phyloP scores from a whole-genome alignment of 2,329 filamentous ascomycete species.

The Hymenoscyphus linearis region DNA sequence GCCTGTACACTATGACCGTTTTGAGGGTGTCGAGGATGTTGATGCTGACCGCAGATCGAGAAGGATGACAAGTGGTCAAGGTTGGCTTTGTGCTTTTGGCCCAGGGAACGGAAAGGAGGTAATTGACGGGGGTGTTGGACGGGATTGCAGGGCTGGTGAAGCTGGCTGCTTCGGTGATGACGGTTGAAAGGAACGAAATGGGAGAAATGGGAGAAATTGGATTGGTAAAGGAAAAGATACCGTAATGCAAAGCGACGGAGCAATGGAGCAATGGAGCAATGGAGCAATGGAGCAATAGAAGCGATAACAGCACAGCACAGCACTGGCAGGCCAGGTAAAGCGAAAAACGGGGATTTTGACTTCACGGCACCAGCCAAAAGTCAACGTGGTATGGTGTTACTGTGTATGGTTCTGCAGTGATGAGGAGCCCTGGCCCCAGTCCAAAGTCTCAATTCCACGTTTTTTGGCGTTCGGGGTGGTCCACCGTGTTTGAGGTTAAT shows the following conservation, averaged over 20 bases:
- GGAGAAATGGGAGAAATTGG: background rate
- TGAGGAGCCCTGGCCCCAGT: background rate
- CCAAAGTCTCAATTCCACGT: background rate
- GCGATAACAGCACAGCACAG: background rate
- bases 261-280: background rate
- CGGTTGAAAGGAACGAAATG: slow-evolving; percentile 1
- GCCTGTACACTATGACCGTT: background rate
- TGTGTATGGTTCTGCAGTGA: background rate
- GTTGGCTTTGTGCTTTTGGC: background rate
- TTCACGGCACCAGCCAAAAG: too few relatives aligned
- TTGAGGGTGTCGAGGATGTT: background rate
- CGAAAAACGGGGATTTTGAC: too few relatives aligned
- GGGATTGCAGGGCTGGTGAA: background rate
- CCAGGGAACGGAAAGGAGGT: background rate
- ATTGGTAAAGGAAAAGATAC: background rate
- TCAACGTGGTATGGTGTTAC: too few relatives aligned
- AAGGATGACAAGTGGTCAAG: background rate
- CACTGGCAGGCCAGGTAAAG: background rate
- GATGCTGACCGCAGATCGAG: slow-evolving; percentile 1
- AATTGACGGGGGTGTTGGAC: background rate
- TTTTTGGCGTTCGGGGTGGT: background rate
- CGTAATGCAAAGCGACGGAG: background rate
- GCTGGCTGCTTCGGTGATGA: background rate
- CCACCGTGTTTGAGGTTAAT: background rate
- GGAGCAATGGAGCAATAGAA: background rate